These are phyloP conservation scores for Cymbidium sinense DNA, from an alignment of 106 monocot genomes.

Conservation along the genomic window DNA sequence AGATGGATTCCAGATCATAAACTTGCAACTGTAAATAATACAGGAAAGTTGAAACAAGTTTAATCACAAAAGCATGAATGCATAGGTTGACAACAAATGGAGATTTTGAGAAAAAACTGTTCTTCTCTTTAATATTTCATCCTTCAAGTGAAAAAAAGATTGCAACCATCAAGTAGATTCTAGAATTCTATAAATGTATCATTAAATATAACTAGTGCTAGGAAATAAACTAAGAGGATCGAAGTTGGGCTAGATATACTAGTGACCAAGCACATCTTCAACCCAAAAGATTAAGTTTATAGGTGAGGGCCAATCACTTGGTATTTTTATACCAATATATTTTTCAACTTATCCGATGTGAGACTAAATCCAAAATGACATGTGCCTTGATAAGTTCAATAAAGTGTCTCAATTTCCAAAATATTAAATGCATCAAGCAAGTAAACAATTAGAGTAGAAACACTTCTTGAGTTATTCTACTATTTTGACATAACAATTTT, in stretches of 20 bases:
- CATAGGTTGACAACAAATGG: not conserved
- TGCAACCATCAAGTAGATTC: not conserved
- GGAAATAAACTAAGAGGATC: no score
- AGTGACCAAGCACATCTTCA: not conserved
- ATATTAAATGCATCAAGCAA: not conserved
- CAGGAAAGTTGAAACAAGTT: not conserved
- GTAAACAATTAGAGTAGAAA: not conserved
- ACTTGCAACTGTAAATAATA: constrained; percentile 62
- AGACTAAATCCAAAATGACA: no score
- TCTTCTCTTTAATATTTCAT: not conserved
- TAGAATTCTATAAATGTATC: not conserved
- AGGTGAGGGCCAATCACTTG: no score
- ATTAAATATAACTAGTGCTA: not conserved
- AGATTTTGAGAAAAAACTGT: not conserved
- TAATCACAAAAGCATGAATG: not conserved
- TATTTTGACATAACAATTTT: no score
- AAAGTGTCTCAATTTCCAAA: not conserved
- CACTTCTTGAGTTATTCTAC: no score
- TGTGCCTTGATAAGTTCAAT: not conserved
- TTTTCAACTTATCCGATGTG: no score
- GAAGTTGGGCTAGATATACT: not conserved
- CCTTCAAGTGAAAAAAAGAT: not conserved
- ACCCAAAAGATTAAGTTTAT: no score
- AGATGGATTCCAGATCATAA: constrained; percentile 85
- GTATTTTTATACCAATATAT: no score